Conservation (phyloP, 1,284 basidiomycete species). For the Mycena citricolor region DNA sequence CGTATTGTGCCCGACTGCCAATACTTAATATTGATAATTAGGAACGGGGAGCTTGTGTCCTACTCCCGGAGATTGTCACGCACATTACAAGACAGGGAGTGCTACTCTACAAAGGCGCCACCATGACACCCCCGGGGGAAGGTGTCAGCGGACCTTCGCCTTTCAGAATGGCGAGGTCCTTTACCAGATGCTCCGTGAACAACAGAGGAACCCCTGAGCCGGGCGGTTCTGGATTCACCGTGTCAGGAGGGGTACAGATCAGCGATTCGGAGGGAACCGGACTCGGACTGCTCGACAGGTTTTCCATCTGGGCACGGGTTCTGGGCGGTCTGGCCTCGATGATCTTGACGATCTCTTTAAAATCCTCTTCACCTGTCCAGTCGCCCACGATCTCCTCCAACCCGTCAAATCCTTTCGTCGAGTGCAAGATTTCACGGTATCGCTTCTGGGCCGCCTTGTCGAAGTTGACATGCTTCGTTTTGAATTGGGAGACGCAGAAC, state of each 20-base stretch:
- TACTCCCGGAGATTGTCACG: too few relatives aligned
- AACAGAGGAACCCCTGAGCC: slow-evolving; percentile 39
- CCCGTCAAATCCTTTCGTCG: slow-evolving; percentile 63
- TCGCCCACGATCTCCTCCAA: slow-evolving; percentile 56
- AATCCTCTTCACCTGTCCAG: slow-evolving; percentile 65
- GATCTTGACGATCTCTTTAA: slow-evolving; percentile 51
- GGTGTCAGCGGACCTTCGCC: slow-evolving; percentile 16
- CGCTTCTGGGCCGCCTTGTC: slow-evolving; percentile 60
- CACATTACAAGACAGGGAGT: too few relatives aligned
- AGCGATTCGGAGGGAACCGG: neutral
- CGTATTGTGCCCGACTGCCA: too few relatives aligned
- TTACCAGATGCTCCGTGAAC: slow-evolving; percentile 8
- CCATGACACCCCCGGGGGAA: neutral
- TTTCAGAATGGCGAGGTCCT: slow-evolving; percentile 16
- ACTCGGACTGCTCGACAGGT: neutral
- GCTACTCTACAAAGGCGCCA: neutral
- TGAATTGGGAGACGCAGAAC: slow-evolving; percentile 85
- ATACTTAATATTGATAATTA: too few relatives aligned
- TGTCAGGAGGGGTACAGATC: slow-evolving; percentile 40
- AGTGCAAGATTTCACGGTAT: slow-evolving; percentile 53
- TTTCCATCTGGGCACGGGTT: slow-evolving; percentile 20
- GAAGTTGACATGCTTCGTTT: slow-evolving; percentile 51
- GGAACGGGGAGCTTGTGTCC: too few relatives aligned
- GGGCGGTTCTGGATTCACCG: slow-evolving; percentile 47
- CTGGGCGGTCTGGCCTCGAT: slow-evolving; percentile 49